Percentiles rank a stretch among this genome's conserved stretches.
These are phyloP conservation scores for Phoenix roebelenii DNA, from an alignment of 176 grass and related monocot genomes.

Conservation along the genomic window DNA sequence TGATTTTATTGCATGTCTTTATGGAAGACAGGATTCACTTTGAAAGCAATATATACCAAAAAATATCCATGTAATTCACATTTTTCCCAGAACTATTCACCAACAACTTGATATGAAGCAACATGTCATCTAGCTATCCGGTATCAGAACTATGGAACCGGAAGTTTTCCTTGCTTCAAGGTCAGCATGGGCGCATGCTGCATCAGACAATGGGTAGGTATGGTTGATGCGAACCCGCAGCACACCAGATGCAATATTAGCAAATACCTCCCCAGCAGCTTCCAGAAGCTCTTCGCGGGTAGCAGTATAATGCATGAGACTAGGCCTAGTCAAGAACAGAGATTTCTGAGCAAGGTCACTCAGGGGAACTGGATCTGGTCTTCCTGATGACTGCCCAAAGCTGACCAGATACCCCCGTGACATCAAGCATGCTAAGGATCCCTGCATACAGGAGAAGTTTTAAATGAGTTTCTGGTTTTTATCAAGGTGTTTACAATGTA, in stretches of 20 bases:
- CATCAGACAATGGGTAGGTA: constrained; percentile 44
- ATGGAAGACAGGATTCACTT: no score
- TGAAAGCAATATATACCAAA: no score
- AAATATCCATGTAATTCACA: no score
- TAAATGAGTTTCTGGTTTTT: not conserved
- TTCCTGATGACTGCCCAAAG: constrained; percentile 52
- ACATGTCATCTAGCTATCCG: constrained; percentile 16
- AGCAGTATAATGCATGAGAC: constrained; percentile 41
- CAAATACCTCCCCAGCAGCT: constrained; percentile 35
- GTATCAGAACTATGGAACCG: constrained; percentile 47
- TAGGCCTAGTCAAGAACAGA: constrained; percentile 40
- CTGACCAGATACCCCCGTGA: constrained; percentile 39
- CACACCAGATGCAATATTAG: constrained; percentile 9
- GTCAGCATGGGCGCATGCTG: constrained; percentile 30
- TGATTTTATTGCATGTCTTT: no score
- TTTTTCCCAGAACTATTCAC: no score
- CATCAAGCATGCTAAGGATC: constrained; percentile 38
- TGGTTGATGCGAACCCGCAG: constrained; percentile 34
- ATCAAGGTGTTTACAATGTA: no score
- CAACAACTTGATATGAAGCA: no score
- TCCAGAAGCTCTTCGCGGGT: constrained; percentile 39
- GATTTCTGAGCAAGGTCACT: constrained; percentile 50
- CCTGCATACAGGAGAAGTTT: constrained; percentile 14
- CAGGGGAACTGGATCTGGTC: constrained; percentile 29
- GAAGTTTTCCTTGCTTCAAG: constrained; percentile 49